Percentiles rank a stretch among this genome's conserved stretches.
phyloP scores from a whole-genome alignment of 805 yeast species.

The Ogataea degrootiae region DNA sequence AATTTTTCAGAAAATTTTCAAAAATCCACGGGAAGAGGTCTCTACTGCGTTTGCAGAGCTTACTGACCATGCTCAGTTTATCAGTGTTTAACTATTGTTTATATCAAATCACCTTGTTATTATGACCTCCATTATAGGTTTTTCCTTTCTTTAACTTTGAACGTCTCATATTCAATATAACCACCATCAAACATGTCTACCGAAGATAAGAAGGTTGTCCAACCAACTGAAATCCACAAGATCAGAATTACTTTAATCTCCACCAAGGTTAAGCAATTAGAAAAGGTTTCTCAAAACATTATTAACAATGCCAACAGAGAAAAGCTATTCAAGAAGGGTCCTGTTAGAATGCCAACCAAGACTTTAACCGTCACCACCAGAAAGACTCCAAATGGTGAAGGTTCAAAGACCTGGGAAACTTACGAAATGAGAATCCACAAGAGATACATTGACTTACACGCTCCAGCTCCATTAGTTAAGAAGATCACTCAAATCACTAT shows the following conservation, averaged over 20 bases:
- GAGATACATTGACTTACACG: conserved; percentile 97
- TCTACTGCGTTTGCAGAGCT: background rate
- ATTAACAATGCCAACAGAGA: conserved; percentile 79
- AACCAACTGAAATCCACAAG: conserved; percentile 83
- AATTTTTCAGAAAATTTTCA: too few species aligned
- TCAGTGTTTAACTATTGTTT: too few species aligned
- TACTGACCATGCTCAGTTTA: background rate
- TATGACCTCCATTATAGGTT: background rate
- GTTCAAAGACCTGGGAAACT: conserved; percentile 99
- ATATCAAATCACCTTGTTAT: too few species aligned
- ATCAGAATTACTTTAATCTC: conserved; percentile 99
- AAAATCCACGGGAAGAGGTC: background rate
- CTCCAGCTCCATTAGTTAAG: conserved; percentile 91
- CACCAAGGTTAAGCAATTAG: conserved; percentile 97
- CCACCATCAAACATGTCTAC: conserved; percentile 57
- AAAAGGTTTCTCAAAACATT: conserved; percentile 90
- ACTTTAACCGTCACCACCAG: conserved; percentile 97
- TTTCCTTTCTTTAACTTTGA: conserved; percentile 22
- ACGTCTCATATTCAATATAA: conserved; percentile 31
- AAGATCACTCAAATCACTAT: conserved; percentile 96
- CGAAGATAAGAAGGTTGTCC: conserved; percentile 81
- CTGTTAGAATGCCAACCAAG: conserved; percentile 99
- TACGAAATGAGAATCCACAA: conserved; percentile 99
- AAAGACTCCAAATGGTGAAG: conserved; percentile 99
- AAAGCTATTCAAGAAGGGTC: conserved; percentile 93